A percentile compares a stretch with the other conserved stretches of the same genome.
Evolutionary conservation across 2,329 filamentous ascomycete species (phyloP).

Genomic region (Aspergillus sergii): DNA sequence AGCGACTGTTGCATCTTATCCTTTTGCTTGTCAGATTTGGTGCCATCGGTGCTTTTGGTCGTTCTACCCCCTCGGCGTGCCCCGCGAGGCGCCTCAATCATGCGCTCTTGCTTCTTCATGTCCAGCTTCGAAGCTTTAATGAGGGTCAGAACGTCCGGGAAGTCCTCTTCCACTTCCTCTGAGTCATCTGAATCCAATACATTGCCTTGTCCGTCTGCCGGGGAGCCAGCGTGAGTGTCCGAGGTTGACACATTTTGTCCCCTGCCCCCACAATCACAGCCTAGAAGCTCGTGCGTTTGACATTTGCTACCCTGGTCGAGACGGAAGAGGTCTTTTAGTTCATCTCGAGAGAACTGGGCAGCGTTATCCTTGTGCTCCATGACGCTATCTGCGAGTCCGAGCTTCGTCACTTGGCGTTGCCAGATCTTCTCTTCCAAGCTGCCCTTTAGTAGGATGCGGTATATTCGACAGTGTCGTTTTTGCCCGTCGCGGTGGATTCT

Average conservation of each 20-base stretch:
- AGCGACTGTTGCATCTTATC: conserved; percentile 47
- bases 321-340: conserved; percentile 68
- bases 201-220: conserved; percentile 7
- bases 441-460: conserved; percentile 68
- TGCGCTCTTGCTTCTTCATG: conserved; percentile 37
- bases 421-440: conserved; percentile 75
- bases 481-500: conserved; percentile 74
- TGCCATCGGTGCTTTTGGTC: neutral
- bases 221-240: neutral
- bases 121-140: conserved; percentile 46
- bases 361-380: conserved; percentile 66
- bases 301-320: conserved; percentile 63
- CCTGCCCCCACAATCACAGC: conserved; percentile 62
- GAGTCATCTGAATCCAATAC: conserved; percentile 10
- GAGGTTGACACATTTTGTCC: conserved; percentile 38
- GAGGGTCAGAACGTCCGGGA: conserved; percentile 35
- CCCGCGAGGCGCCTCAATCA: conserved; percentile 17
- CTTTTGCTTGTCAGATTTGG: conserved; percentile 25
- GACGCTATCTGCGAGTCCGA: conserved; percentile 69
- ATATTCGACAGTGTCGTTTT: conserved; percentile 68
- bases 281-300: conserved; percentile 69
- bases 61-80: neutral
- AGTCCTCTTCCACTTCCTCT: conserved; percentile 24
- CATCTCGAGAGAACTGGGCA: conserved; percentile 66
- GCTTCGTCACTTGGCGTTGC: conserved; percentile 72